Evolutionary conservation across 306 rosid genomes (phyloP), one percentile per base, ranked within the genome.

Genomic region (Trichosanthes truncata): DNA sequence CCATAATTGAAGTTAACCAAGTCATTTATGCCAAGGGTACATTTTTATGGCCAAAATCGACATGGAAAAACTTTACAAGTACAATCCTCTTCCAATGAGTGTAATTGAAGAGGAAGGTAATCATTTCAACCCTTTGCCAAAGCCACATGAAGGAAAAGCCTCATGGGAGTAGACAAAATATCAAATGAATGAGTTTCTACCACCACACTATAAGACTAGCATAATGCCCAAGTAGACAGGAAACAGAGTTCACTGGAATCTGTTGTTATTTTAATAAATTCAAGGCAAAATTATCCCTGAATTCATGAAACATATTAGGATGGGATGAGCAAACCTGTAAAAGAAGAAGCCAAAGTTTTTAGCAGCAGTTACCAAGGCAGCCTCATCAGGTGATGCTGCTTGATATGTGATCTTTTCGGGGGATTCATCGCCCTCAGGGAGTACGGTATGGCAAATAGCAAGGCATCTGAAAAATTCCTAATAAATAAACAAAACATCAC

Each of bases 331-430:
- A 81, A 86, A 95, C 98, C 98, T 92, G 96, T 91, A 91, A 82
- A 95, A 95, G 90, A 95, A 95, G 89, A 95, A 95, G 81, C 98
- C 97, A 61, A 95, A 92, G 93, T 95, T 82, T 80, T 95, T 95
- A 38, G 99, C 99, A 78, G 92, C 92, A 81, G 86, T 84, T 55
- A 86, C 92, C 86, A 89, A 84, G 46, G 92, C 92, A 84, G 92
- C 82, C 89, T 93, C 98, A 82, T 93, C 98, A 14, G 98, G 98
- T 82, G 98, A 93, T 73, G 98, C 97, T 81, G 97, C 98, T 82
- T 93, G 98, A 86, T 93, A 93, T 74, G 80, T 88, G 69, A 91
- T 89, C 89, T 88, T 91, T 82, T 93, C 97, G 5, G 94, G 91
- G 81, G 97, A 85, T 80, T 90, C 93, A 1, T 88, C 92, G n/a